These are phyloP conservation scores for Macrophomina pseudophaseolina DNA, from an alignment of 2,329 filamentous ascomycete species.

Conservation along the genomic window DNA sequence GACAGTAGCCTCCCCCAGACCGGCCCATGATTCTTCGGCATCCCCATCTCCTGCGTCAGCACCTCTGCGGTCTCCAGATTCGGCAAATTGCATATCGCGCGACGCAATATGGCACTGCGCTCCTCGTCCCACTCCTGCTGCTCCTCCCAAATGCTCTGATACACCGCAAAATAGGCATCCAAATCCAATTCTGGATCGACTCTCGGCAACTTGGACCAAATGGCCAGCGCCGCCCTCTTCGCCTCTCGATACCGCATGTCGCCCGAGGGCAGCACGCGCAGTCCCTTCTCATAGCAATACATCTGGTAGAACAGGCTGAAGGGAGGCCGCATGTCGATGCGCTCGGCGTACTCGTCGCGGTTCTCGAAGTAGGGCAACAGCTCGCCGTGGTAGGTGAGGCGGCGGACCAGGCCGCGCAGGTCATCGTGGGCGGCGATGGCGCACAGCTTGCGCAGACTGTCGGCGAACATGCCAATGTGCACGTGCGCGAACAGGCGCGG, in stretches of 20 bases:
- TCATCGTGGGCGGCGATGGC: constrained; percentile 30
- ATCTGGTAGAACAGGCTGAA: constrained; percentile 26
- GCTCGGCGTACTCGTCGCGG: constrained; percentile 22
- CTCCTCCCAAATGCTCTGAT: constrained; percentile 16
- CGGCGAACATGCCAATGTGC: constrained; percentile 33
- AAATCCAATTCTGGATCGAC: constrained; percentile 13
- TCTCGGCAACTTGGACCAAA: constrained; percentile 10
- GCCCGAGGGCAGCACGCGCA: constrained; percentile 8
- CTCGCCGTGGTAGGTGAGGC: constrained; percentile 35
- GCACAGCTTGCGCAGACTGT: constrained; percentile 31
- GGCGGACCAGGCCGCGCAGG: constrained; percentile 34
- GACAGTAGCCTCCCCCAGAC: constrained; percentile 18
- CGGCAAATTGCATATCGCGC: constrained; percentile 16
- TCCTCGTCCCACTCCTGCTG: constrained; percentile 24
- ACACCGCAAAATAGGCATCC: constrained; percentile 4
- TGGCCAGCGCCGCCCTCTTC: background rate
- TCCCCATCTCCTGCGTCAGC: constrained; percentile 3
- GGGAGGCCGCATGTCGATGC: constrained; percentile 24
- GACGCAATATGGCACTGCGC: background rate
- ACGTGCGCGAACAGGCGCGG: constrained; percentile 33
- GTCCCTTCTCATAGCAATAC: constrained; percentile 29
- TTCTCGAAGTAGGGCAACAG: constrained; percentile 31
- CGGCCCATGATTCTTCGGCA: constrained; percentile 14
- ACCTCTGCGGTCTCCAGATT: constrained; percentile 14
- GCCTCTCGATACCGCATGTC: constrained; percentile 11